Percentiles rank a stretch among this genome's conserved stretches.
Evolutionary conservation across 176 grass and related monocot genomes (phyloP).

Genomic region (Cymbopogon citratus): DNA sequence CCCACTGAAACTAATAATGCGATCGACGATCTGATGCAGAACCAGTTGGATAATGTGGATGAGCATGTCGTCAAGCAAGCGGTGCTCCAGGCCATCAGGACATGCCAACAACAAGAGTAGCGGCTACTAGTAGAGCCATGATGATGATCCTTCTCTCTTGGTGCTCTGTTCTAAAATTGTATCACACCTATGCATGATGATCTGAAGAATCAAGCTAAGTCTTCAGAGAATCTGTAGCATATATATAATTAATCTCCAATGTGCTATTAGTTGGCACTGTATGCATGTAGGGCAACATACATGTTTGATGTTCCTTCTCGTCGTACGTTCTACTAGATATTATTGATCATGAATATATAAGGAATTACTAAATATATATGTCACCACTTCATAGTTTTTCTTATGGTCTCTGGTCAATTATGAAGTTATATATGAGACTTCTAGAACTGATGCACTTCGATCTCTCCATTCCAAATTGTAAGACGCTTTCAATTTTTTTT

Average conservation of each 20-base stretch:
- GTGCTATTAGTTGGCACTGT: background rate
- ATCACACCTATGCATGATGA: background rate
- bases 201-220: background rate
- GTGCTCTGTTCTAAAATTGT: background rate
- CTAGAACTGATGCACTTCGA: too few relatives aligned
- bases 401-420: too few relatives aligned
- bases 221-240: background rate
- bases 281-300: background rate
- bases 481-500: too few relatives aligned
- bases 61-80: conserved; percentile 63
- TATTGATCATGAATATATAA: too few relatives aligned
- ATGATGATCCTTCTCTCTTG: background rate
- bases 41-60: conserved; percentile 40
- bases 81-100: conserved; percentile 64
- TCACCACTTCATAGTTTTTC: too few relatives aligned
- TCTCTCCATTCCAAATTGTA: too few relatives aligned
- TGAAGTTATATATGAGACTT: too few relatives aligned
- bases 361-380: too few relatives aligned
- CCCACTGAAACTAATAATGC: background rate
- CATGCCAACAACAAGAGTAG: background rate
- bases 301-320: too few relatives aligned
- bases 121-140: background rate
- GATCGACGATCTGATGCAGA: conserved; percentile 28
- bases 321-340: too few relatives aligned
- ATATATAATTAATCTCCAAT: background rate